Conservation (phyloP, 768 basidiomycete species). For the Amanita subjunquillea region DNA sequence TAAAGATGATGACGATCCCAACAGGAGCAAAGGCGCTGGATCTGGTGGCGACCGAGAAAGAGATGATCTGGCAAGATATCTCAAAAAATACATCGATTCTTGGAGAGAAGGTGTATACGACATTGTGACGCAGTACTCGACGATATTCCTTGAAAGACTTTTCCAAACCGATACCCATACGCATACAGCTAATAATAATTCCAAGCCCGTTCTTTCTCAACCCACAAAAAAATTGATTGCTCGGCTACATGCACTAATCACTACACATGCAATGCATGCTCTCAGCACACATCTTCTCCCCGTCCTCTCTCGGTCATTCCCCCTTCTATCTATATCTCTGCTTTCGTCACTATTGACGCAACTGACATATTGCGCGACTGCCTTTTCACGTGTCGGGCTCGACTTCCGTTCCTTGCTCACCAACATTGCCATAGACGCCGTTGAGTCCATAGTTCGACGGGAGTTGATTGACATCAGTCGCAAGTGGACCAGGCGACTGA, state of each 20-base stretch:
- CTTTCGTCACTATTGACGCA: slow-evolving; percentile 85
- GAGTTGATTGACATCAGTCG: slow-evolving; percentile 35
- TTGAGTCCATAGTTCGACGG: slow-evolving; percentile 41
- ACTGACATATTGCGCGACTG: slow-evolving; percentile 85
- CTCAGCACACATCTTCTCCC: slow-evolving; percentile 60
- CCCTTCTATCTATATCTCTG: slow-evolving; percentile 48
- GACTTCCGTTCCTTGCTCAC: slow-evolving; percentile 72
- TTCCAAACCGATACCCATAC: slow-evolving; percentile 18
- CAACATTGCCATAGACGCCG: slow-evolving; percentile 56
- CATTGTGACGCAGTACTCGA: slow-evolving; percentile 79
- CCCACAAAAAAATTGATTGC: slow-evolving; percentile 13
- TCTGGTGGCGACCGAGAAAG: slow-evolving; percentile 47
- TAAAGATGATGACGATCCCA: not conserved
- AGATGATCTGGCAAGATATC: slow-evolving; percentile 65
- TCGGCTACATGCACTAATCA: slow-evolving; percentile 42
- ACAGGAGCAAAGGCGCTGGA: slow-evolving; percentile 11
- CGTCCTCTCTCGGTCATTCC: slow-evolving; percentile 51
- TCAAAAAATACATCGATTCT: slow-evolving; percentile 80
- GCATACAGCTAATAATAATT: slow-evolving; percentile 8
- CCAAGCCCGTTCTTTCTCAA: slow-evolving; percentile 10
- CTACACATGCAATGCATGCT: slow-evolving; percentile 51
- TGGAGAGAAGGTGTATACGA: slow-evolving; percentile 94
- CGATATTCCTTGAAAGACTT: slow-evolving; percentile 76
- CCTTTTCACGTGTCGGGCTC: slow-evolving; percentile 85
- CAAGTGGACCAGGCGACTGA: slow-evolving; percentile 24